Evolutionary conservation across 2,329 filamentous ascomycete species (phyloP), one percentile per base, ranked within the genome.

Genomic region (Cercospora sojina): DNA sequence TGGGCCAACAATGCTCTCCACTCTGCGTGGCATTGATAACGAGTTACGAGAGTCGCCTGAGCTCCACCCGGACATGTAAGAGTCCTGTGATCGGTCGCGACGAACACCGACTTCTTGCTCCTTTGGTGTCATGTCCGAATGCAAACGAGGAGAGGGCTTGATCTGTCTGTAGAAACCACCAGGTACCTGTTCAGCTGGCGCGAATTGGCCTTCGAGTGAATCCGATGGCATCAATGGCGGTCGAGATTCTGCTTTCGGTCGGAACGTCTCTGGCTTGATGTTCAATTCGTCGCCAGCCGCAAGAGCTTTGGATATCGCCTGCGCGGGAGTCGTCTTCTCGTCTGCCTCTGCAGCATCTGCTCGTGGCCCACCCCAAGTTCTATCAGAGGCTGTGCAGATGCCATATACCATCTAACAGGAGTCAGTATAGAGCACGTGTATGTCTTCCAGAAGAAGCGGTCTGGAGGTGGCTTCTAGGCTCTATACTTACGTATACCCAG

Each of bases 361-460:
- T 74, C 94, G 87, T 10, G 94, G 95, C 0, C 94, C 94, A 71
- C 94, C 94, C 94, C 95, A 99, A 1, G 94, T 98, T 70, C 94
- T 86, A 77, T 97, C 92, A 20, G 93, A 93, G 31, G 93, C 93
- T 0, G 94, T 97, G 79, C 96, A 95, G 72, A 97, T 96, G 53
- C 93, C 93, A 78, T 97, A 97, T 2, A 97, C 90, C 91, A 97
- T 97, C 81, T 98, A 98, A n/a, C 5, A 38, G 35, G 1, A 3
- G 35, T 41, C 35, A 41, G 35, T 41, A 38, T n/a, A 38, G 35
- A 8, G 35, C n/a, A 6, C 35, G 13, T 7, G 35, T n/a, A n/a
- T 38, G 16, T 38, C 13, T 6, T 12, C 16, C 12, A 16, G 16
- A 5, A 35, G 32, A 16, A 16, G 32, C 32, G 2, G 10, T 4